These are phyloP conservation scores for Thalassiosira livingstoniorum DNA, from an alignment of 352 stramenopile species.

Conservation along the genomic window DNA sequence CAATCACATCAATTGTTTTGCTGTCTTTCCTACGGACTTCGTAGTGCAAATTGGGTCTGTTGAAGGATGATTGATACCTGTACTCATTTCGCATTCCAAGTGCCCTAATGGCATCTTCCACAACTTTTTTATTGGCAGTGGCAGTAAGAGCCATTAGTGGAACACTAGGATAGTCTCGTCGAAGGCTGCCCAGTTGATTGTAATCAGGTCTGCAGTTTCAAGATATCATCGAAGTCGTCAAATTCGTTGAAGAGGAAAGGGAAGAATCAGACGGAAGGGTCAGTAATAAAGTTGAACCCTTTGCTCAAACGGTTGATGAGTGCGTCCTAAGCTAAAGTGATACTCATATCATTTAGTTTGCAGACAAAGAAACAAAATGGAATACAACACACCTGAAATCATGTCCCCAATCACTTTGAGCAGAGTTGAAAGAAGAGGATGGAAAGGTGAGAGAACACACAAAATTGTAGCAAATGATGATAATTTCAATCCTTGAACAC, in stretches of 20 bases:
- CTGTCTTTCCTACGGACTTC: slow-evolving; percentile 86
- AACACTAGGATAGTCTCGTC: slow-evolving; percentile 92
- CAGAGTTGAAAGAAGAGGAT: not conserved
- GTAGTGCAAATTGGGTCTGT: slow-evolving; percentile 90
- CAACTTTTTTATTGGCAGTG: slow-evolving; percentile 89
- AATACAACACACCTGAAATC: too few relatives aligned
- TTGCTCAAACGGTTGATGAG: too few relatives aligned
- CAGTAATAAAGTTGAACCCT: too few relatives aligned
- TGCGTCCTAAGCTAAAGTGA: too few relatives aligned
- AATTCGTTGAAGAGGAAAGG: too few relatives aligned
- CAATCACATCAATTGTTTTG: slow-evolving; percentile 82
- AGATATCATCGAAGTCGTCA: too few relatives aligned
- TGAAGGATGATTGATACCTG: slow-evolving; percentile 87
- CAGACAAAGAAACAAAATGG: too few relatives aligned
- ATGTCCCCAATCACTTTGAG: slow-evolving; percentile 86
- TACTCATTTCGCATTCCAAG: slow-evolving; percentile 85
- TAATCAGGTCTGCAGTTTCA: slow-evolving; percentile 92
- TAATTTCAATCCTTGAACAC: too few relatives aligned
- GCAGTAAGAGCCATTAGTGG: slow-evolving; percentile 90
- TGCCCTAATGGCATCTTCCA: slow-evolving; percentile 87
- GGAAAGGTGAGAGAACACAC: not conserved
- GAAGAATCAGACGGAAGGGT: too few relatives aligned
- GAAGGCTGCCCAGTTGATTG: slow-evolving; percentile 91
- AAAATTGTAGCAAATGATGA: too few relatives aligned
- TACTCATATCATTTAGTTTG: too few relatives aligned